Percentiles rank a stretch among this genome's conserved stretches.
phyloP scores from a whole-genome alignment of 2,329 filamentous ascomycete species.

The Colletotrichum orbiculare region DNA sequence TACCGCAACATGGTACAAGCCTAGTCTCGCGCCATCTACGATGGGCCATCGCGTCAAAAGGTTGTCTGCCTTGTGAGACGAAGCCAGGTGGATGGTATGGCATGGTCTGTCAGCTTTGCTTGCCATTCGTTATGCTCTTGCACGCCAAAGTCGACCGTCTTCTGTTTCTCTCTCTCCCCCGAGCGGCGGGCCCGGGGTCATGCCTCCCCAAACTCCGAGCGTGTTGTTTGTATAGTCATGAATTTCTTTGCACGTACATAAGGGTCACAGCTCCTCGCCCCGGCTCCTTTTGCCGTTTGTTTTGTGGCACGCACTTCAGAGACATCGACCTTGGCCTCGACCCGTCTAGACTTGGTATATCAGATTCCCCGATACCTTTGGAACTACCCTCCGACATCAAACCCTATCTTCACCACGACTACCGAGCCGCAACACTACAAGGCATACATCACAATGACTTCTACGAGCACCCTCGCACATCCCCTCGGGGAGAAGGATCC shows the following conservation, averaged over 20 bases:
- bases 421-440: neutral
- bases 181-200: constrained; percentile 30
- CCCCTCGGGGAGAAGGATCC: constrained; percentile 23
- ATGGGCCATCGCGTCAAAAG: constrained; percentile 27
- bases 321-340: constrained; percentile 14
- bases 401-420: neutral
- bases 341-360: neutral
- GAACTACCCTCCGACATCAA: neutral
- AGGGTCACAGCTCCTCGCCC: constrained; percentile 13
- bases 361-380: neutral
- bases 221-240: neutral
- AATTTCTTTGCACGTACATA: constrained; percentile 21
- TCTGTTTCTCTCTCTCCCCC: constrained; percentile 17
- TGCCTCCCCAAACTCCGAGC: constrained; percentile 27
- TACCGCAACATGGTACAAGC: constrained; percentile 24
- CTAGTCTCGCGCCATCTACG: constrained; percentile 16
- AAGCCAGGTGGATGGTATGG: neutral
- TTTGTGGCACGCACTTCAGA: constrained; percentile 25
- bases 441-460: constrained; percentile 18
- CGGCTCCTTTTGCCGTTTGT: neutral
- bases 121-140: constrained; percentile 11
- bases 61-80: constrained; percentile 19
- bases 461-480: constrained; percentile 29
- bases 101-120: neutral
- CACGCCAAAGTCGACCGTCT: constrained; percentile 3